A percentile compares a stretch with the other conserved stretches of the same genome.
phyloP scores from a whole-genome alignment of 495 filamentous ascomycete species.

The Penicillium lividum region DNA sequence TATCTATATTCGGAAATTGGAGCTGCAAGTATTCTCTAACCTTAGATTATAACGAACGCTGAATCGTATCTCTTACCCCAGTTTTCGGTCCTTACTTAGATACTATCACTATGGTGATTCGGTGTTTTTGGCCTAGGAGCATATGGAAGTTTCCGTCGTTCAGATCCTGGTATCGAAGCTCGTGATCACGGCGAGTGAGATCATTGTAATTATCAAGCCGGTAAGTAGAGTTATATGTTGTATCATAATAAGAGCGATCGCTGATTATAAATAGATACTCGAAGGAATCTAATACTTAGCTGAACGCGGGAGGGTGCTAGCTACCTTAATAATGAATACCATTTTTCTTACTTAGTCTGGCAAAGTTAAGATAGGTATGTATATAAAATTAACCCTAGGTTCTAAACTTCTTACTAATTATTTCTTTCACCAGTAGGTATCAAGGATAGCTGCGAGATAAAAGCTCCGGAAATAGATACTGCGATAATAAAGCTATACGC shows the following conservation, averaged over 20 bases:
- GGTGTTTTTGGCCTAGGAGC: slow-evolving; percentile 9
- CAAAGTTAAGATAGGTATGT: slow-evolving; percentile 9
- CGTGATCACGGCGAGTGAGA: slow-evolving; percentile 6
- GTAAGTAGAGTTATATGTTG: slow-evolving; percentile 3
- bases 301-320: slow-evolving; percentile 9
- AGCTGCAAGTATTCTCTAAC: slow-evolving; percentile 1
- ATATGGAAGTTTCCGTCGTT: slow-evolving; percentile 7
- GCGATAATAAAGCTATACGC: slow-evolving; percentile 6
- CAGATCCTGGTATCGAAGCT: slow-evolving; percentile 7
- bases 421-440: not conserved
- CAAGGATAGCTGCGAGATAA: slow-evolving; percentile 7
- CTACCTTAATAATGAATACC: slow-evolving; percentile 7
- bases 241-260: slow-evolving; percentile 1
- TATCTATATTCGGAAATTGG: slow-evolving; percentile 5
- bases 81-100: slow-evolving; percentile 5
- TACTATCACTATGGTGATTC: slow-evolving; percentile 4
- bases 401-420: not conserved
- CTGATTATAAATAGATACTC: slow-evolving; percentile 3
- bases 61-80: slow-evolving; percentile 7
- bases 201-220: slow-evolving; percentile 6
- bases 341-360: slow-evolving; percentile 13
- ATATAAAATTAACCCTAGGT: not conserved
- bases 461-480: slow-evolving; percentile 7
- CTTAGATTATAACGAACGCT: slow-evolving; percentile 2
- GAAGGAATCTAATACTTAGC: slow-evolving; percentile 5